Base-by-base conservation (phyloP, 2,329 filamentous ascomycete genomes). In the Aphanoascus verrucosus region DNA sequence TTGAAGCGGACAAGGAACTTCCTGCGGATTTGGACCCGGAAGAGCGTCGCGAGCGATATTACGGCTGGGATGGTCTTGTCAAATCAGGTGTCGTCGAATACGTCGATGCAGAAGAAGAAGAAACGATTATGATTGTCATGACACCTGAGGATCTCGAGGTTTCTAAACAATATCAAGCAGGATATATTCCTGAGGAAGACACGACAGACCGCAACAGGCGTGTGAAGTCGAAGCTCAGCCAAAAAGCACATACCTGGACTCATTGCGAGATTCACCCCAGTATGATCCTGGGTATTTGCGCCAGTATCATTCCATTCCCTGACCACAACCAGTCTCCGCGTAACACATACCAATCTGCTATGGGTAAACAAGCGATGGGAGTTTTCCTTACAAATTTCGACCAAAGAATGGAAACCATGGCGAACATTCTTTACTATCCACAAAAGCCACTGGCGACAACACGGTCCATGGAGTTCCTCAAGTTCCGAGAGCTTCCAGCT, bases 311-410 rank as follows among this genome's bases (percentile, higher is more conserved):
- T 76, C 93, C 93, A 0, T 98, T 98, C 82, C 93, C 94, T 1
- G 93, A 98, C 74, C 93, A 98, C 75, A 98, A 98, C 46, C 65
- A 94, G 80, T 97, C 91, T 58, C 93, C 93, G 60, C 86, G 93
- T 85, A 98, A 98, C 68, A 97, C 91, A 3, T 98, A 96, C 71
- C 91, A 97, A 73, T 96, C 91, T 64, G 93, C 93, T 67, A 98
- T 98, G 93, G 93, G 94, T 76, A 98, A 98, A 74, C 93, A 98
- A 80, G 93, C 93, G 58, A 98, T 98, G 94, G 93, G 94, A 66
- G 90, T 97, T 63, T 96, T 95, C 75, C 78, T 98, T 54, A 98
- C 94, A 11, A 98, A 98, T 68, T 98, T 94, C 70, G 85, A 88
- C 40, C 83, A 91, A 57, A 89, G 93, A 59, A 97, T 98, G 91